Evolutionary conservation across 2,329 filamentous ascomycete species (phyloP), one percentile per base, ranked within the genome.

Genomic region (Colletotrichum filicis): DNA sequence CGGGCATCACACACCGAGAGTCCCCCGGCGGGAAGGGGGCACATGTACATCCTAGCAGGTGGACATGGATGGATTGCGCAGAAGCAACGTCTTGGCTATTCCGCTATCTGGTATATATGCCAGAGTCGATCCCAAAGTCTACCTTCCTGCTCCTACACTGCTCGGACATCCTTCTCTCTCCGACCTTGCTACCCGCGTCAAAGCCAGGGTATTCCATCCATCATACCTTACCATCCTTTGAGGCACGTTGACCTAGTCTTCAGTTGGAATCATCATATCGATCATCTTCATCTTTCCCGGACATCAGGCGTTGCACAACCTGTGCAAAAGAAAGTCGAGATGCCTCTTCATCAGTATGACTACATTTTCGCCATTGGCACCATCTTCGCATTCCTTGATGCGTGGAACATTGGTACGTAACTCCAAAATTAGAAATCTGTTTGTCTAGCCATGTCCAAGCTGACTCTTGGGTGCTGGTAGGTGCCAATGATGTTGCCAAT

Each of bases 371-470:
- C 89, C 76, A 87, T 92, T 66, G 90, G 88, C 81, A 90, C 88
- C 66, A 86, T 92, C 72, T 92, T 92, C 80, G 89, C 91, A 73
- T 89, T 90, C 78, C 87, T 92, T 53, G 91, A 92, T 79, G 90
- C 90, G 66, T 92, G 89, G 88, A 92, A 92, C 78, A 92, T 91
- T 75, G 90, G 89, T 85, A 80, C 73, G 81, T 46, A 7, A 16
- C 30, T 58, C 49, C 42, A 1, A 24, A 12, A 9, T 12, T 28
- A 30, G 12, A 11, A 12, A 1, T 14, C 0, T 5, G 8, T 3
- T 2, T 12, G 8, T 2, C 6, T 42, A 16, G 1, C 4, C 1
- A 14, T 30, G 19, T 3, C n/a, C 6, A 53, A 28, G 22, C 69
- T 68, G 32, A 73, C 12, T 11, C 8, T 7, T n/a, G 0, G 11